phyloP scores from a whole-genome alignment of 2,329 filamentous ascomycete genomes.

The Penicillium palitans region DNA sequence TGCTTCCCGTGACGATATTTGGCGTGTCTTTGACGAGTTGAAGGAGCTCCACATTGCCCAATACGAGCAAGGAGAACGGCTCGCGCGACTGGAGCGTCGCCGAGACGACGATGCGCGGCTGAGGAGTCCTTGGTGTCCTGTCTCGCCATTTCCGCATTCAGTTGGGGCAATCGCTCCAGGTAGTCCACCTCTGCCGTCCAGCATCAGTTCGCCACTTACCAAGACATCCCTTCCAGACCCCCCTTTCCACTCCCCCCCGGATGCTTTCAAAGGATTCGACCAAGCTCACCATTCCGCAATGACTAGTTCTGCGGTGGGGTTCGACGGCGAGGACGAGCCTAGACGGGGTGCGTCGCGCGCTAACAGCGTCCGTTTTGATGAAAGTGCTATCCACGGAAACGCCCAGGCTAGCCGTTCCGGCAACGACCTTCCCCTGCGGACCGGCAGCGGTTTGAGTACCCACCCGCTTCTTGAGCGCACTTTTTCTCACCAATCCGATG shows the following conservation, averaged over 20 bases:
- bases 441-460: constrained; percentile 74
- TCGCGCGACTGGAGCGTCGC: constrained; percentile 61
- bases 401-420: constrained; percentile 79
- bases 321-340: constrained; percentile 83
- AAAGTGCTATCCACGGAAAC: constrained; percentile 89
- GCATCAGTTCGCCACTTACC: constrained; percentile 8
- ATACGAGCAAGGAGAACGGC: constrained; percentile 61
- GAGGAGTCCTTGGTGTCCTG: constrained; percentile 84
- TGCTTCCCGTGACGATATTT: constrained; percentile 64
- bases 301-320: constrained; percentile 70
- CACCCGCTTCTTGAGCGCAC: constrained; percentile 85
- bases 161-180: constrained; percentile 84
- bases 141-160: constrained; percentile 84
- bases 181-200: constrained; percentile 47
- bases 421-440: constrained; percentile 76
- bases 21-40: constrained; percentile 64
- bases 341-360: constrained; percentile 86
- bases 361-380: constrained; percentile 96
- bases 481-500: constrained; percentile 92
- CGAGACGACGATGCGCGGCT: constrained; percentile 63
- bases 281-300: constrained; percentile 76
- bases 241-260: constrained; percentile 73
- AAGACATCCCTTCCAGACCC: constrained; percentile 58
- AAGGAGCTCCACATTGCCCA: constrained; percentile 61
- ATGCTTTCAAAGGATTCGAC: constrained; percentile 88